Percentiles rank a stretch among this genome's conserved stretches.
These are phyloP conservation scores for Apocynum venetum DNA, from an alignment of 257 asterid genomes.

Conservation along the genomic window DNA sequence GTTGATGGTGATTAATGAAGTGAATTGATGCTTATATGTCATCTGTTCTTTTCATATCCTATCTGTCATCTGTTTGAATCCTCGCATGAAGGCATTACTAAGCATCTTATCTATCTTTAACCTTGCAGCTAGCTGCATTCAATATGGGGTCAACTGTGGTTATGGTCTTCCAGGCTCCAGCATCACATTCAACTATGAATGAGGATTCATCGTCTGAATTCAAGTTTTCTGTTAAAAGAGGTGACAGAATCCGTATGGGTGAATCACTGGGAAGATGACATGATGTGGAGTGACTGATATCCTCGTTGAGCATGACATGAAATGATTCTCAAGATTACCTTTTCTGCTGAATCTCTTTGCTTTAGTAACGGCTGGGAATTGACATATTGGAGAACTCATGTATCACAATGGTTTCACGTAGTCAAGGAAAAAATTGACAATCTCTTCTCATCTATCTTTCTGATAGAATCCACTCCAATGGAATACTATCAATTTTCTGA, in stretches of 20 bases:
- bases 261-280: slow-evolving; percentile 82
- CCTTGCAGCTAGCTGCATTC: slow-evolving; percentile 77
- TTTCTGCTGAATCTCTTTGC: neutral
- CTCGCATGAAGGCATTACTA: slow-evolving; percentile 4
- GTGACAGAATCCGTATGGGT: slow-evolving; percentile 76
- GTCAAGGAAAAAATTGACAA: neutral
- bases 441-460: neutral
- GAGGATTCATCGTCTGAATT: slow-evolving; percentile 46
- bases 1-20: neutral
- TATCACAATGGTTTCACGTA: neutral
- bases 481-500: too few species aligned
- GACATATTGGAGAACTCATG: neutral
- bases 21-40: neutral
- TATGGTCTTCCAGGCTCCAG: slow-evolving; percentile 88
- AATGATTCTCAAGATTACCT: neutral
- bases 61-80: neutral
- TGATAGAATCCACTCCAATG: too few species aligned
- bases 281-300: slow-evolving; percentile 20
- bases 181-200: slow-evolving; percentile 25
- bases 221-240: slow-evolving; percentile 56
- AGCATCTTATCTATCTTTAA: slow-evolving; percentile 9
- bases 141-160: slow-evolving; percentile 98
- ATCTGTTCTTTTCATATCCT: neutral
- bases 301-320: neutral
- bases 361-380: neutral